phyloP scores from a whole-genome alignment of 2,329 filamentous ascomycete species.

The Trichoderma guizhouense region DNA sequence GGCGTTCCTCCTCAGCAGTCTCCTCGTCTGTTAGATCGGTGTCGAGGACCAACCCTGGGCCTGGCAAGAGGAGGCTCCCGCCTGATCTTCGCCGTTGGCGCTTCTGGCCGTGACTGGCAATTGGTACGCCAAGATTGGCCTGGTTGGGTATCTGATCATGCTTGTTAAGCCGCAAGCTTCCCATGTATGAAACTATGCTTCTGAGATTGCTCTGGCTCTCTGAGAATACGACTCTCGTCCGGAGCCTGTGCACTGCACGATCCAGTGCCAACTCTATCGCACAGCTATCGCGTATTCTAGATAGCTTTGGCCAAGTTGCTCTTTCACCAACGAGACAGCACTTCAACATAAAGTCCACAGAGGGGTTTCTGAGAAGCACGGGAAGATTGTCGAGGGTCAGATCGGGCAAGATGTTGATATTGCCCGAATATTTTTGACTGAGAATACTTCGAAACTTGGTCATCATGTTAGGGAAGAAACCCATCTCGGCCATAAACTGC shows the following conservation, averaged over 20 bases:
- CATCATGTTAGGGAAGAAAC: conserved; percentile 73
- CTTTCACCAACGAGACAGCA: conserved; percentile 75
- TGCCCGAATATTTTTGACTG: conserved; percentile 87
- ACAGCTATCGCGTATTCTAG: conserved; percentile 79
- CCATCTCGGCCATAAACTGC: conserved; percentile 75
- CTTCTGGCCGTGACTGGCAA: conserved; percentile 32
- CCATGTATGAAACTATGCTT: conserved; percentile 36
- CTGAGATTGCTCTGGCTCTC: conserved; percentile 61
- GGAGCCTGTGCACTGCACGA: conserved; percentile 65
- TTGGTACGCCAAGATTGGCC: conserved; percentile 24
- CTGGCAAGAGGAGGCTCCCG: conserved; percentile 43
- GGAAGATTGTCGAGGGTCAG: conserved; percentile 72
- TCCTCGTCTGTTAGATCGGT: conserved; percentile 43
- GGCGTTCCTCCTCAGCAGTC: conserved; percentile 42
- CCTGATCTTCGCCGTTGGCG: conserved; percentile 49
- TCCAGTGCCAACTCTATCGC: conserved; percentile 86
- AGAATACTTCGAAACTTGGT: conserved; percentile 78
- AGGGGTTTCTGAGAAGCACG: conserved; percentile 78
- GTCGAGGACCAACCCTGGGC: conserved; percentile 36
- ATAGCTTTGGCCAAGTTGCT: conserved; percentile 89
- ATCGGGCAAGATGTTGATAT: conserved; percentile 89
- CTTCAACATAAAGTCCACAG: conserved; percentile 78
- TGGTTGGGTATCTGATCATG: conserved; percentile 20
- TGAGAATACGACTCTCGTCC: conserved; percentile 67
- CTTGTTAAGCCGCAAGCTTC: conserved; percentile 28